These are phyloP conservation scores for Vachellia collinsii DNA, from an alignment of 306 rosid genomes.

Conservation along the genomic window DNA sequence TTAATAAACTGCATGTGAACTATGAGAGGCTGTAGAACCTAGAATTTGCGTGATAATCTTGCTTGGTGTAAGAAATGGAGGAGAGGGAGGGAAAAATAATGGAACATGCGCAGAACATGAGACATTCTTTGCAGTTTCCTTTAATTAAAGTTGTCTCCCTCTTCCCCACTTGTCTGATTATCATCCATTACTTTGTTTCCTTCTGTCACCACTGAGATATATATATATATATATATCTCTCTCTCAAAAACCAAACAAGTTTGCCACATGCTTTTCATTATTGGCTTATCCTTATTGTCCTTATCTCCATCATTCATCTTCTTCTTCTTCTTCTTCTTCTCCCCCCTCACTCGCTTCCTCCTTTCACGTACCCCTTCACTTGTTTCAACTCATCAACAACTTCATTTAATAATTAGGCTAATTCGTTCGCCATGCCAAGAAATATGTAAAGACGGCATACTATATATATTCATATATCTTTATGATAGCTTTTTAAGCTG, in stretches of 20 bases:
- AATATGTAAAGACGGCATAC: not conserved
- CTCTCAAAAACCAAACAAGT: not conserved
- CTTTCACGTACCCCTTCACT: not conserved
- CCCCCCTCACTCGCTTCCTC: constrained; percentile 10
- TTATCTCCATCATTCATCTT: not conserved
- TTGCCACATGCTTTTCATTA: constrained; percentile 1
- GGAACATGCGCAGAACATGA: constrained; percentile 13
- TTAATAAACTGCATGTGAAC: not conserved
- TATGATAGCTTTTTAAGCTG: not conserved
- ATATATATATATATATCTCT: not conserved
- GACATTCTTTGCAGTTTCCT: constrained; percentile 6
- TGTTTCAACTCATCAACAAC: not conserved
- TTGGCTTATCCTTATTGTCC: constrained; percentile 22
- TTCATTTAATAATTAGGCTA: not conserved
- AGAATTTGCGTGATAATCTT: not conserved
- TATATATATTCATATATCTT: too few relatives aligned
- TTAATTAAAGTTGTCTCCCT: constrained; percentile 11
- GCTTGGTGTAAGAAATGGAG: not conserved
- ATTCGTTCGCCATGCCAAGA: not conserved
- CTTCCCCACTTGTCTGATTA: constrained; percentile 4
- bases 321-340: constrained; percentile 5
- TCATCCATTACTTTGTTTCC: constrained; percentile 10
- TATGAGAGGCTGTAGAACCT: not conserved
- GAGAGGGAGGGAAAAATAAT: not conserved
- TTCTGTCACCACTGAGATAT: not conserved